Evolutionary conservation across 1,139 yeast genomes (phyloP), one percentile per base, ranked within the genome.

Genomic region (Blastobotrys malaysiensis): DNA sequence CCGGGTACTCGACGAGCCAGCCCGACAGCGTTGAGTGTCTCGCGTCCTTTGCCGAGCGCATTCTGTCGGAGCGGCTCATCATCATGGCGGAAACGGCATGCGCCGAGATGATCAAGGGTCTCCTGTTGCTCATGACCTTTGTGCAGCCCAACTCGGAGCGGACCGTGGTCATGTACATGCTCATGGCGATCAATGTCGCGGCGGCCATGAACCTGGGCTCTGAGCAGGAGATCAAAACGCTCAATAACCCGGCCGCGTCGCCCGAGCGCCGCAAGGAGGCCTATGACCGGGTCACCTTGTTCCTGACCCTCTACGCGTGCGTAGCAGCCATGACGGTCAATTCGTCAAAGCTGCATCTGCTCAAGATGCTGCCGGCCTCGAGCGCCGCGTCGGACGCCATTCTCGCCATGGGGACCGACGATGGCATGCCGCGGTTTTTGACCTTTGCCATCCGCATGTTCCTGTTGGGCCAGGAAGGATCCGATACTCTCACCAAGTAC

Each of bases 1-100:
- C 76, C 16, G 39, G 39, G 39, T 31, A 3, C 16, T 31, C 39
- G 16, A 31, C 39, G 16, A 31, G 39, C 39, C 39, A 31, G 39
- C 39, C 39, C 13, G 3, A 31, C 39, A 3, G 16, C 16, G 39
- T 31, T 5, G 39, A 31, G 39, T 31, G 39, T 11, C 39, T 31
- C 21, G 47, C 11, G 11, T 7, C 24, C 5, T 45, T 45, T 19
- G 7, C 24, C 19, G 47, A 45, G 18, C 26, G 47, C 3, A 22
- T 45, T 20, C 19, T 45, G 11, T 21, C 24, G 4, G 47, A 45
- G 19, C 21, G 47, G 7, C 31, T 45, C 26, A 45, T 45, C 27
- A 20, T 22, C 18, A 21, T 45, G 31, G 19, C 26, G 16, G 27
- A 45, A 5, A 21, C n/a, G 9, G 47, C 21, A 13, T 11, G 47